phyloP scores from a whole-genome alignment of 2,329 filamentous ascomycete genomes.

The Fusarium compactum region DNA sequence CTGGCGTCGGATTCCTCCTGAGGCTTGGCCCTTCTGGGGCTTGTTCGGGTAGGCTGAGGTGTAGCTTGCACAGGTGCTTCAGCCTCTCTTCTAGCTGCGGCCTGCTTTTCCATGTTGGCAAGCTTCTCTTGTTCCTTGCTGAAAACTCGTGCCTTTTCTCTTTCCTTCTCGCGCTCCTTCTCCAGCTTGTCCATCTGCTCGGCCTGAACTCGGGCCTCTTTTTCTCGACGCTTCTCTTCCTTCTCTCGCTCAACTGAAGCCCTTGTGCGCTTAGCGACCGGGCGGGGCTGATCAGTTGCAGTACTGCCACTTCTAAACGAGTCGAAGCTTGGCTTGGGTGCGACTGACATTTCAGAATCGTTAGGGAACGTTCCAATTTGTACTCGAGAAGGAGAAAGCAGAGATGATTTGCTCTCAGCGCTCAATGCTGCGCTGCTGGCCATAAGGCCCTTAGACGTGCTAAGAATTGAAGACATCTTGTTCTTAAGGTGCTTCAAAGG shows the following conservation, averaged over 20 bases:
- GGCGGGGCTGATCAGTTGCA: slow-evolving; percentile 52
- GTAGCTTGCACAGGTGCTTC: slow-evolving; percentile 52
- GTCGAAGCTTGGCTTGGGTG: slow-evolving; percentile 42
- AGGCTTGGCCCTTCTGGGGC: slow-evolving; percentile 63
- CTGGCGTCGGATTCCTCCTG: slow-evolving; percentile 49
- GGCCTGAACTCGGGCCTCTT: slow-evolving; percentile 70
- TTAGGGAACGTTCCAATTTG: slow-evolving; percentile 59
- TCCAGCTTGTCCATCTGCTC: slow-evolving; percentile 73
- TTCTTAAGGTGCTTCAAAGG: slow-evolving; percentile 93
- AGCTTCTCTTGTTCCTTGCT: slow-evolving; percentile 69
- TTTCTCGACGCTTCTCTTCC: slow-evolving; percentile 74
- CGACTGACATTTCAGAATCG: slow-evolving; percentile 64
- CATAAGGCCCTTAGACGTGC: slow-evolving; percentile 86
- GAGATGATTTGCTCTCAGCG: slow-evolving; percentile 70
- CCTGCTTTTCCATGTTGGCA: slow-evolving; percentile 65
- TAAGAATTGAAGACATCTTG: slow-evolving; percentile 90
- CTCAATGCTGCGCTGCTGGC: slow-evolving; percentile 78
- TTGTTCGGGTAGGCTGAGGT: slow-evolving; percentile 59
- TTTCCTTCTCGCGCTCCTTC: slow-evolving; percentile 76
- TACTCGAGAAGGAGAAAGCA: slow-evolving; percentile 66
- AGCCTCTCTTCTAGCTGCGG: slow-evolving; percentile 66
- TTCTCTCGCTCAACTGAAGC: slow-evolving; percentile 72
- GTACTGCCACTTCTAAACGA: slow-evolving; percentile 38
- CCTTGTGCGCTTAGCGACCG: slow-evolving; percentile 63
- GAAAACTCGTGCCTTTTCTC: slow-evolving; percentile 73